phyloP scores from a whole-genome alignment of 139 green algal species.

The Closterium sp. region DNA sequence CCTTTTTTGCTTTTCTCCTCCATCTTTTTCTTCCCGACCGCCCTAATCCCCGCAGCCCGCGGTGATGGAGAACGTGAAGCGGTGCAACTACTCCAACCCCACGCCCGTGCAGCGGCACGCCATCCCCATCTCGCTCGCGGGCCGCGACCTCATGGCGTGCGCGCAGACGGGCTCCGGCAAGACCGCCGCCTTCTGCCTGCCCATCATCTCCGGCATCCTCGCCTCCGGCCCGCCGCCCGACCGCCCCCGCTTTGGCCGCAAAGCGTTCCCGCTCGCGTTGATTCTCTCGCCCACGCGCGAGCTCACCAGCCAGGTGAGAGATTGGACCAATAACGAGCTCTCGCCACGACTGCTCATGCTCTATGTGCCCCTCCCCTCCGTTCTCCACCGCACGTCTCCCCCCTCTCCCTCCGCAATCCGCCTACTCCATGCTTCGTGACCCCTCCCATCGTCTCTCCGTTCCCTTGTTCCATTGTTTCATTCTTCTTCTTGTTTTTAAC shows the following conservation, averaged over 20 bases:
- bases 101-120: conserved; percentile 96
- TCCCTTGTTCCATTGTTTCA: no score
- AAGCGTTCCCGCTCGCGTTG: conserved; percentile 84
- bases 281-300: conserved; percentile 91
- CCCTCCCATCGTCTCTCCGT: no score
- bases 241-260: conserved; percentile 60
- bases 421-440: no score
- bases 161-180: conserved; percentile 91
- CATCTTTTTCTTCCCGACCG: conserved; percentile 43
- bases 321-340: no score
- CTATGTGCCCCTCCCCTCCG: no score
- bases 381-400: no score
- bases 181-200: conserved; percentile 98
- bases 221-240: conserved; percentile 61
- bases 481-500: no score
- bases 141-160: conserved; percentile 91
- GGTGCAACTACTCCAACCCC: conserved; percentile 97
- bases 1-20: no score
- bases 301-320: not conserved
- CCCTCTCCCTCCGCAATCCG: no score
- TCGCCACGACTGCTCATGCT: no score
- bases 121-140: conserved; percentile 90
- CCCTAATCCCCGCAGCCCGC: conserved; percentile 47
- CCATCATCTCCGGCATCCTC: conserved; percentile 93
- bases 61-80: conserved; percentile 83